Conservation (phyloP, 768 basidiomycete species). For the Mrakia blollopis region DNA sequence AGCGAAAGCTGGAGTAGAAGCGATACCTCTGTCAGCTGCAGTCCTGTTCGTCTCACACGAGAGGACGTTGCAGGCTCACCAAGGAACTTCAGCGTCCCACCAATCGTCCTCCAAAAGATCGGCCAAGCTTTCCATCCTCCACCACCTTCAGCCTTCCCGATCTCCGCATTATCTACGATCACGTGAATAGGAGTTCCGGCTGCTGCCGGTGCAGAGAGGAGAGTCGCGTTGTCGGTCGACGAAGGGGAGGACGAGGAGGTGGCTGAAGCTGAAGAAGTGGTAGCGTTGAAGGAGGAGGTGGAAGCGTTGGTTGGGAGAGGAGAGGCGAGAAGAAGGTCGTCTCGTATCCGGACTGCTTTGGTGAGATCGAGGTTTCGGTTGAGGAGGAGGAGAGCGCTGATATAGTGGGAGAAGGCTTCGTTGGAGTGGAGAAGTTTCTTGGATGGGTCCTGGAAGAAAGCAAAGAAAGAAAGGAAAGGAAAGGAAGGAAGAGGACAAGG, state of each 20-base stretch:
- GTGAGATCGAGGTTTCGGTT: neutral
- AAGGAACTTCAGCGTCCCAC: conserved; percentile 27
- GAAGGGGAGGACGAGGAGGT: neutral
- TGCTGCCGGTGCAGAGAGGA: neutral
- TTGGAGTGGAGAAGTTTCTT: conserved; percentile 22
- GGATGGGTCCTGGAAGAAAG: conserved; percentile 15
- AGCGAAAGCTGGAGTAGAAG: conserved; percentile 50
- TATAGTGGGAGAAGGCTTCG: conserved; percentile 14
- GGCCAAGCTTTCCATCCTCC: conserved; percentile 13
- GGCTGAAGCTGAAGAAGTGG: conserved; percentile 3
- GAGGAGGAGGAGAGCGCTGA: conserved; percentile 17
- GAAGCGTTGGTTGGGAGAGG: conserved; percentile 8
- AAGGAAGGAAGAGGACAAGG: neutral
- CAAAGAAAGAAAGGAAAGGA: neutral
- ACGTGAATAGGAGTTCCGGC: conserved; percentile 19
- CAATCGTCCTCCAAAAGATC: conserved; percentile 22
- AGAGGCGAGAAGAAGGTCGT: conserved; percentile 22
- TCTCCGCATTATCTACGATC: conserved; percentile 20
- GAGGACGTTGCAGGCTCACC: conserved; percentile 9
- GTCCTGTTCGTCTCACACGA: neutral
- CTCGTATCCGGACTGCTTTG: conserved; percentile 27
- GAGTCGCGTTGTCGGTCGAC: neutral
- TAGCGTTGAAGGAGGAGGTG: neutral
- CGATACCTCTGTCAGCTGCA: neutral
- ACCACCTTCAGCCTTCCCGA: conserved; percentile 4